Percentiles rank a stretch among this genome's conserved stretches.
These are phyloP conservation scores for Fragaria iinumae DNA, from an alignment of 306 rosid genomes.

Conservation along the genomic window DNA sequence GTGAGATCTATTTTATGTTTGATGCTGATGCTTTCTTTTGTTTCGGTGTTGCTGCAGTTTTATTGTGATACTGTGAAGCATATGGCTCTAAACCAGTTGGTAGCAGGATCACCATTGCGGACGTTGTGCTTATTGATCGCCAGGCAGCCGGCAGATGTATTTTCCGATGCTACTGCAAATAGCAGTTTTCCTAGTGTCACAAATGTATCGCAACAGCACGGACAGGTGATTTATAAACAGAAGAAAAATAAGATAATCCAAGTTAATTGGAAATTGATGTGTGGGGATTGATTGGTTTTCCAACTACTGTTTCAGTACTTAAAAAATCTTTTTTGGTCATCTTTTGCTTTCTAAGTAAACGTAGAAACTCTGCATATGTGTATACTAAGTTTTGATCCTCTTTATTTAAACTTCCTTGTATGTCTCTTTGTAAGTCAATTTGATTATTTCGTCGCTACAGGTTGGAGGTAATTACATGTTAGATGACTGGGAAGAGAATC, in stretches of 20 bases:
- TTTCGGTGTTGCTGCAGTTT: slow-evolving; percentile 42
- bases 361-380: not conserved
- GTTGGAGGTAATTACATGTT: slow-evolving; percentile 51
- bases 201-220: slow-evolving; percentile 36
- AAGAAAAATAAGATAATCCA: not conserved
- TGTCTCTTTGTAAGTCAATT: slow-evolving; percentile 10
- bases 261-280: not conserved
- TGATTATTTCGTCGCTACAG: slow-evolving; percentile 35
- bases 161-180: slow-evolving; percentile 33
- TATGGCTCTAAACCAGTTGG: slow-evolving; percentile 68
- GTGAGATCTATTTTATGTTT: not conserved
- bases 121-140: slow-evolving; percentile 71
- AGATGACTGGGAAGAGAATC: slow-evolving; percentile 70
- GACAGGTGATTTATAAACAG: slow-evolving; percentile 44
- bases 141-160: slow-evolving; percentile 68
- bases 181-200: slow-evolving; percentile 30
- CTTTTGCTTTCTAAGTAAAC: not conserved
- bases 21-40: slow-evolving; percentile 11
- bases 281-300: not conserved
- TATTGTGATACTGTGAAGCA: slow-evolving; percentile 69
- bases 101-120: slow-evolving; percentile 64
- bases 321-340: not conserved
- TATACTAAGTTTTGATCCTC: not conserved
- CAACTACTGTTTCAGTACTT: not conserved
- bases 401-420: slow-evolving; percentile 8